Evolutionary conservation across 768 basidiomycete species (phyloP).

Genomic region (Udeniomyces megalosporus): DNA sequence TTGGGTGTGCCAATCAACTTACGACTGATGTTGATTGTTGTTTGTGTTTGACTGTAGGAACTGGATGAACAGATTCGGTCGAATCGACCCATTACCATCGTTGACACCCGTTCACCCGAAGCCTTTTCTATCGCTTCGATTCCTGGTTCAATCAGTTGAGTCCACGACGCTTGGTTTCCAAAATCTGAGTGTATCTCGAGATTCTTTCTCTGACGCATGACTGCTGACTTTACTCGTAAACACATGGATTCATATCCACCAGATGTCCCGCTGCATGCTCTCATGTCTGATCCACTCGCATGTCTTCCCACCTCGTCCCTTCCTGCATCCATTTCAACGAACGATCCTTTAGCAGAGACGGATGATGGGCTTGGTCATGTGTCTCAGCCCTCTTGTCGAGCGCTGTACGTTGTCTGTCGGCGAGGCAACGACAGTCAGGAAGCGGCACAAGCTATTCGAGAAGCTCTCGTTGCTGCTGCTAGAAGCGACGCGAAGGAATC

Average conservation of each 20-base stretch:
- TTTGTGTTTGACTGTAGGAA: conserved; percentile 37
- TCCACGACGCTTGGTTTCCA: too few relatives aligned
- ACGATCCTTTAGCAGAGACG: too few relatives aligned
- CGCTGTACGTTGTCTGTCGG: conserved; percentile 54
- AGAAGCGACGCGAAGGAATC: neutral
- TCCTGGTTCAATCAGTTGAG: conserved; percentile 53
- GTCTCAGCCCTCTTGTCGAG: too few relatives aligned
- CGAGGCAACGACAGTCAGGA: conserved; percentile 87
- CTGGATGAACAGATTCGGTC: conserved; percentile 29
- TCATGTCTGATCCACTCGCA: conserved; percentile 46
- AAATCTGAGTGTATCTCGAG: too few relatives aligned
- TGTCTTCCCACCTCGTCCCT: conserved; percentile 1
- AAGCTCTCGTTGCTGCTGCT: conserved; percentile 27
- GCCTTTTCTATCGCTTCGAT: conserved; percentile 81
- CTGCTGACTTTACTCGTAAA: neutral
- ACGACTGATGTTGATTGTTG: conserved; percentile 34
- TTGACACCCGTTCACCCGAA: conserved; percentile 63
- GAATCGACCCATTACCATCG: conserved; percentile 32
- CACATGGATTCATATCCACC: too few relatives aligned
- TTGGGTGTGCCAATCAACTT: conserved; percentile 14
- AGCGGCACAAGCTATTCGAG: conserved; percentile 48
- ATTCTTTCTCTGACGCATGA: too few relatives aligned
- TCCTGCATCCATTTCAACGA: conserved; percentile 21
- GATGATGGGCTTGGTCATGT: too few relatives aligned
- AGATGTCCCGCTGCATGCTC: conserved; percentile 59